Evolutionary conservation across 768 basidiomycete genomes (phyloP), one percentile per base, ranked within the genome.

Genomic region (Paxillus rubicundulus): DNA sequence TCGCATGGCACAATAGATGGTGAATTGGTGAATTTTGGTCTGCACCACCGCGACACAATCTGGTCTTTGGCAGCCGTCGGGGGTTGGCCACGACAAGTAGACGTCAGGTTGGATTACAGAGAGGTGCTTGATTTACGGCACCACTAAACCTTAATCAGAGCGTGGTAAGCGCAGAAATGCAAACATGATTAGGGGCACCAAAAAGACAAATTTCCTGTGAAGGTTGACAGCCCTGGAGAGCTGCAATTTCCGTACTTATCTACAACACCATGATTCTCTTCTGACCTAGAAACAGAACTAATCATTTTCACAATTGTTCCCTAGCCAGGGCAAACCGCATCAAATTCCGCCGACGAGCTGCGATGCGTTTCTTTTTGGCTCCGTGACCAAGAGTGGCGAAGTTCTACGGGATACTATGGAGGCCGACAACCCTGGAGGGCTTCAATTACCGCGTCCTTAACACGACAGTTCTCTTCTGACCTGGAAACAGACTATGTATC

Each of bases 381-480:
- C 24, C 24, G 6, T 24, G 24, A 24, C 24, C 24, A 24, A 5
- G 24, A 24, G 24, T 6, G 4, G 24, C 24, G 3, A 24, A 2
- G 4, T 24, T 24, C 6, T 30, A 30, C 30, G 4, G 16, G 5
- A 14, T 28, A 9, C 27, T 47, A 53, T 32, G 37, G 28, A 32
- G 47, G 30, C 27, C 36, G 47, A 21, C 34, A 38, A 47, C 42
- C 20, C 28, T 48, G 32, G 28, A 54, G 21, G 24, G 39, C 28
- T 24, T 18, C 40, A 17, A 56, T 53, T 9, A 24, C 18, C 5
- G 17, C 24, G 28, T 55, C 54, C 50, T 47, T 55, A 37, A 34
- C 14, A 12, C 54, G 54, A 30, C 17, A 41, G 45, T 42, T 36
- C 33, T 36, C 39, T 48, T 48, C 14, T 45, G 40, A 39, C 18